Evolutionary conservation across 352 stramenopile species (phyloP), one percentile per base, ranked within the genome.

Genomic region (Phytophthora ramorum): DNA sequence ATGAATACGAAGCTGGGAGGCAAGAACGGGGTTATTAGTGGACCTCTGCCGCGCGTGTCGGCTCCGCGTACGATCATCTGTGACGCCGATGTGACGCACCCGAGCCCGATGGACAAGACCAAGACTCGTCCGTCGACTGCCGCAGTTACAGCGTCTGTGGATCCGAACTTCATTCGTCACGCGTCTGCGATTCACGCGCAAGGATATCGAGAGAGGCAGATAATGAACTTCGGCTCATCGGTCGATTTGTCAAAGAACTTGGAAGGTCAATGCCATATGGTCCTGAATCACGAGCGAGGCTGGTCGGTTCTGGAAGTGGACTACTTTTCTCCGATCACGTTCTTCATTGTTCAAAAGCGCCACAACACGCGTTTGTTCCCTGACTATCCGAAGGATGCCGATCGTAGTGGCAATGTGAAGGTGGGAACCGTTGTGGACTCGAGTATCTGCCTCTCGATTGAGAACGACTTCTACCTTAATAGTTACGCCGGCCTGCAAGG

Each of bases 391-490:
- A 65, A 52, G 9, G 63, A 89, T 48, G 72, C 69, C 1, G 86
- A 95, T 66, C 74, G 74, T 22, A 93, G 82, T 37, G 85, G 85
- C 24, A 93, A 93, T 22, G 75, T 91, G 14, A 87, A 89, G 52
- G 75, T 81, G 0, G 84, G 84, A 0, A 93, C 85, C 7, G 82
- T 97, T 16, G 81, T 97, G n/a, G 90, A 97, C 50, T 86, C 64
- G 7, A 84, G 75, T n/a, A 80, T 97, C 5, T 96, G 87, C 53
- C 87, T 96, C 66, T 87, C 88, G 2, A 76, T 87, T 16, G 85
- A 95, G 56, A 91, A 91, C 51, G 90, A 97, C 62, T 97, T 97
- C 38, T 97, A 93, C 55, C 41, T 96, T 28, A 92, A 91, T 78
- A 93, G 84, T 51, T 88, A 97, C 69, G 78, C 78, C 13, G 90